Conservation (phyloP, 805 yeast species). For the Wickerhamiella kazuoi region DNA sequence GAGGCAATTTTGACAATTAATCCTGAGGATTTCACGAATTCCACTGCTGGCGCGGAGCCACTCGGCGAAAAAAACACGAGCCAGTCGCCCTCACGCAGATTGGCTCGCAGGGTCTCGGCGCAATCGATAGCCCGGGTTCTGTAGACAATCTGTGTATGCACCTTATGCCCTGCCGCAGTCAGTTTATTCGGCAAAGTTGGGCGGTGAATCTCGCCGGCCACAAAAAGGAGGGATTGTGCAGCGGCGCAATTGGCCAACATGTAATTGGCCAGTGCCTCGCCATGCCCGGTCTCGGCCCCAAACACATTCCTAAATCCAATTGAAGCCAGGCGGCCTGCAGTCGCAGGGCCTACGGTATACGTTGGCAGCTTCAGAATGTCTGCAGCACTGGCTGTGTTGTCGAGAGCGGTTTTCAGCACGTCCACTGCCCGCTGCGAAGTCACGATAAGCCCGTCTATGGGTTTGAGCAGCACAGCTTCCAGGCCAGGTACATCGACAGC, state of each 20-base stretch:
- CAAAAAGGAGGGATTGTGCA: constrained; percentile 30
- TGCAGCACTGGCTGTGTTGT: constrained; percentile 10
- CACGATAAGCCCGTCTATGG: constrained; percentile 40
- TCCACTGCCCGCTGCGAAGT: constrained; percentile 91
- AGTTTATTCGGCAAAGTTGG: constrained; percentile 62
- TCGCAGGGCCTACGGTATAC: constrained; percentile 88
- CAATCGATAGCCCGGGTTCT: constrained; percentile 39
- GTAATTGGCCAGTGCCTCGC: constrained; percentile 45
- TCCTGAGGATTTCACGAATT: constrained; percentile 22
- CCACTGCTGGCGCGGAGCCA: constrained; percentile 51
- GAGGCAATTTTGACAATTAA: constrained; percentile 39
- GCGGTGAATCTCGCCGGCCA: constrained; percentile 73
- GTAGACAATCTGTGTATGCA: constrained; percentile 51
- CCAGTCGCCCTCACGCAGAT: constrained; percentile 31
- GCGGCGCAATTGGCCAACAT: constrained; percentile 23
- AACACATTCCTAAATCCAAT: constrained; percentile 51
- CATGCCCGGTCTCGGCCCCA: constrained; percentile 75
- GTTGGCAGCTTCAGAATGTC: constrained; percentile 25
- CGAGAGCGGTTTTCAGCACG: constrained; percentile 29
- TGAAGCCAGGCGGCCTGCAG: constrained; percentile 36
- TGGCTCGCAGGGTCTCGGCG: constrained; percentile 23
- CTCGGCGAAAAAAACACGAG: constrained; percentile 82
- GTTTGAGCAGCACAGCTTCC: constrained; percentile 28
- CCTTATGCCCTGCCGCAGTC: constrained; percentile 23
- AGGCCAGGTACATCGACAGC: constrained; percentile 29